phyloP scores from a whole-genome alignment of 169 alveolate species.

The Plasmodium gonderi region DNA sequence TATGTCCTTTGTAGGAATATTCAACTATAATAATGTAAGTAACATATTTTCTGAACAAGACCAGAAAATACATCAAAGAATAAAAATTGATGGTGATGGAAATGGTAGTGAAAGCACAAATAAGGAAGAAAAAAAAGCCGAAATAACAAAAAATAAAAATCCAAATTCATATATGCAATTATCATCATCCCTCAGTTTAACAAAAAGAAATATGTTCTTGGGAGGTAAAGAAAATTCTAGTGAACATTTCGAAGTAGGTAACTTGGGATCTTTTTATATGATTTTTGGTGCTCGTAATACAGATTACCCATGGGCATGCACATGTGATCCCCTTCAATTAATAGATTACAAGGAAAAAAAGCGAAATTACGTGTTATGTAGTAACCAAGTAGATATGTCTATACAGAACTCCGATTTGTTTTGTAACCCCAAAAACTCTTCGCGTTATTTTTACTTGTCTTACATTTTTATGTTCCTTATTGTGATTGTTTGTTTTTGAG shows the following conservation, averaged over 20 bases:
- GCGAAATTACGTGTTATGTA: constrained; percentile 80
- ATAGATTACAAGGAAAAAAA: constrained; percentile 77
- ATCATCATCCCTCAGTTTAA: background rate
- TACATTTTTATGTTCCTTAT: constrained; percentile 26
- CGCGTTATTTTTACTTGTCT: constrained; percentile 40
- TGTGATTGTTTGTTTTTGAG: constrained; percentile 13
- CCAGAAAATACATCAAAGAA: background rate
- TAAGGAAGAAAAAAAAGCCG: background rate
- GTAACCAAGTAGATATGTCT: constrained; percentile 84
- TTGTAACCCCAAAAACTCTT: constrained; percentile 81
- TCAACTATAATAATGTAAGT: constrained; percentile 9
- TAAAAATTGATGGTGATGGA: background rate
- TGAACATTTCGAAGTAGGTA: constrained; percentile 61
- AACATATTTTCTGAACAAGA: constrained; percentile 5
- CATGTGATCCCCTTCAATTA: constrained; percentile 79
- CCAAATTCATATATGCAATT: constrained; percentile 44
- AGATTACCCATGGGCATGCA: constrained; percentile 89
- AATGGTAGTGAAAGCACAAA: background rate
- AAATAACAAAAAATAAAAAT: constrained; percentile 10
- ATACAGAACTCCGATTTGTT: constrained; percentile 79
- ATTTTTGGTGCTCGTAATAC: constrained; percentile 75
- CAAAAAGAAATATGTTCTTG: background rate
- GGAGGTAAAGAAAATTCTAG: constrained; percentile 17
- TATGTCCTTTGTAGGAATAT: constrained; percentile 35
- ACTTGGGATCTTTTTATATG: constrained; percentile 46